Conservation (phyloP, 2,329 filamentous ascomycete species). For the Didymella exigua region DNA sequence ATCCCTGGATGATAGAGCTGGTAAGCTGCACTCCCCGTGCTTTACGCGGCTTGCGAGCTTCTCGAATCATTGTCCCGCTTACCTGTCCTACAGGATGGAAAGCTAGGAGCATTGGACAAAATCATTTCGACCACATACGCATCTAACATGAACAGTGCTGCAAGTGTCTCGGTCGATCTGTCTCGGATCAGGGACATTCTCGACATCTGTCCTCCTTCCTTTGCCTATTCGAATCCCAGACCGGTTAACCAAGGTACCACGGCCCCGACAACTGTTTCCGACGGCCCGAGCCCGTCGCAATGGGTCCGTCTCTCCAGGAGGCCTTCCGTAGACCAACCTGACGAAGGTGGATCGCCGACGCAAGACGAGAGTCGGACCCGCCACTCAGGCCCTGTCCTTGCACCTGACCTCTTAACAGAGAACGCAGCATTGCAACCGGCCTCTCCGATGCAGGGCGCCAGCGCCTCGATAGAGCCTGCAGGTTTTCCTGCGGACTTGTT, state of each 20-base stretch:
- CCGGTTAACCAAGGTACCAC: not conserved
- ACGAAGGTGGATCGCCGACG: not conserved
- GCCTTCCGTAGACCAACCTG: not conserved
- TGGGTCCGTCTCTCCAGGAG: not conserved
- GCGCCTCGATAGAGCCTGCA: not conserved
- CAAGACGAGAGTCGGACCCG: not conserved
- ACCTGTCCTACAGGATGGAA: not conserved
- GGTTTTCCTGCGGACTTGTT: constrained; percentile 1
- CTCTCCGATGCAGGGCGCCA: not conserved
- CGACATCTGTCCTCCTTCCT: not conserved
- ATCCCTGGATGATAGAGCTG: not conserved
- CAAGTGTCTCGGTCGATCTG: not conserved
- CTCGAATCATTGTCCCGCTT: not conserved
- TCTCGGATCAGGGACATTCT: constrained; percentile 1
- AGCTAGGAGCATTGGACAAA: not conserved
- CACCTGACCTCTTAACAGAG: not conserved
- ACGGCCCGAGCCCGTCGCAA: not conserved
- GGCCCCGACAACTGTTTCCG: not conserved
- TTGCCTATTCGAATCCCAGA: not conserved
- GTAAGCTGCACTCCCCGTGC: not conserved
- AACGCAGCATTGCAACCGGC: not conserved
- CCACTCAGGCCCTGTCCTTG: not conserved
- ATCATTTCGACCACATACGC: not conserved
- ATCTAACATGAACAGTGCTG: not conserved
- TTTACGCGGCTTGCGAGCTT: not conserved